A percentile compares a stretch with the other conserved stretches of the same genome.
Evolutionary conservation across 1,284 basidiomycete species (phyloP).

Genomic region (Stereum hirsutum): DNA sequence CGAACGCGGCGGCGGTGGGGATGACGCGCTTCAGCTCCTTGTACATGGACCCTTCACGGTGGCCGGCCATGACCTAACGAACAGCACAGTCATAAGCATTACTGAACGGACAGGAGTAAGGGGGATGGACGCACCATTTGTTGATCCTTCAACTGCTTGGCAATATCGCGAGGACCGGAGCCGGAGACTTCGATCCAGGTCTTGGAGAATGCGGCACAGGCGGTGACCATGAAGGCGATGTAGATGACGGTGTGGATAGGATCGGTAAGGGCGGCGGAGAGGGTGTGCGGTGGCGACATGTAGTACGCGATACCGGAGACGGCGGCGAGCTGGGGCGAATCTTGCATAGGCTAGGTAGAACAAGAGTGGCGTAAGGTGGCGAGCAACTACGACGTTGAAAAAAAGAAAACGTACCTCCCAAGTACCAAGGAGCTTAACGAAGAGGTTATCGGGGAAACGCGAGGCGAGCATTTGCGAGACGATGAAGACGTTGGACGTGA

Average conservation of each 20-base stretch:
- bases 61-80: constrained; percentile 84
- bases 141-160: constrained; percentile 98
- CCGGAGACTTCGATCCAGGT: constrained; percentile 99
- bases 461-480: constrained; percentile 91
- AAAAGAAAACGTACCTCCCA: constrained; percentile 69
- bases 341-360: constrained; percentile 68
- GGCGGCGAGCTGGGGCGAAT: constrained; percentile 87
- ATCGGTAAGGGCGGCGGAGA: constrained; percentile 82
- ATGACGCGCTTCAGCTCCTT: constrained; percentile 98
- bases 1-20: constrained; percentile 94
- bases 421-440: constrained; percentile 86
- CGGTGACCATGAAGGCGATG: constrained; percentile 87
- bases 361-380: background rate
- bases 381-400: background rate
- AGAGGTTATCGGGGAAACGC: constrained; percentile 87
- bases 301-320: constrained; percentile 95
- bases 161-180: constrained; percentile 90
- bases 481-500: constrained; percentile 94
- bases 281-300: constrained; percentile 92
- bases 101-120: constrained; percentile 2
- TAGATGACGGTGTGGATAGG: constrained; percentile 93
- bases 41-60: constrained; percentile 96
- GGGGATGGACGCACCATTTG: constrained; percentile 62
- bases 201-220: constrained; percentile 97
- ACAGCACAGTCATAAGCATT: constrained; percentile 1